These are phyloP conservation scores for Crithidia fasciculata DNA, from an alignment of 208 protist species.

Conservation along the genomic window DNA sequence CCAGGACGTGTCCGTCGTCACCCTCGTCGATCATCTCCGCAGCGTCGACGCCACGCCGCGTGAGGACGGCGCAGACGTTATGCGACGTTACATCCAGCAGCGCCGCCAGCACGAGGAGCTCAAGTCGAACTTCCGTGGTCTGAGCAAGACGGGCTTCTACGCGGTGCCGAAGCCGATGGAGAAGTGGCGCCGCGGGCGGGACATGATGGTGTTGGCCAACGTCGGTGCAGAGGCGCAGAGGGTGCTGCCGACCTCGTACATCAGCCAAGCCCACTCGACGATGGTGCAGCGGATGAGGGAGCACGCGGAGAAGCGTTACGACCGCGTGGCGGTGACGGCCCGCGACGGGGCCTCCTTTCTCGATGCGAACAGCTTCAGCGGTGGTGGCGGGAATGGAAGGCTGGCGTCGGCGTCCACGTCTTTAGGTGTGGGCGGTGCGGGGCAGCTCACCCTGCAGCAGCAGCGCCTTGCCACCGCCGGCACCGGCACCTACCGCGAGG, in stretches of 20 bases:
- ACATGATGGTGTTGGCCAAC: constrained; percentile 73
- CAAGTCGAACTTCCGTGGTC: constrained; percentile 42
- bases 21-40: constrained; percentile 32
- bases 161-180: constrained; percentile 49
- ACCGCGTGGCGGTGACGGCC: constrained; percentile 19
- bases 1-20: constrained; percentile 24
- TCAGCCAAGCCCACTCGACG: constrained; percentile 55
- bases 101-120: constrained; percentile 53
- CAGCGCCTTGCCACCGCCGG: constrained; percentile 25
- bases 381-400: neutral
- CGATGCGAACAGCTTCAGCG: constrained; percentile 30
- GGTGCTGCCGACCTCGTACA: constrained; percentile 50
- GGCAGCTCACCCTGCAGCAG: constrained; percentile 20
- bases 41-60: constrained; percentile 34
- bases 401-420: neutral
- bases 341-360: constrained; percentile 31
- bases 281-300: constrained; percentile 40
- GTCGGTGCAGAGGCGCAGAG: constrained; percentile 52
- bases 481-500: constrained; percentile 20
- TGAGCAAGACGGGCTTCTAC: constrained; percentile 73
- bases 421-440: neutral
- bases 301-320: constrained; percentile 54
- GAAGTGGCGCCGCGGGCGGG: constrained; percentile 66
- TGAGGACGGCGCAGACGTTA: constrained; percentile 49
- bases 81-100: constrained; percentile 56